Base-by-base conservation (phyloP, 495 filamentous ascomycete species). In the Hypoxylon lenormandii region DNA sequence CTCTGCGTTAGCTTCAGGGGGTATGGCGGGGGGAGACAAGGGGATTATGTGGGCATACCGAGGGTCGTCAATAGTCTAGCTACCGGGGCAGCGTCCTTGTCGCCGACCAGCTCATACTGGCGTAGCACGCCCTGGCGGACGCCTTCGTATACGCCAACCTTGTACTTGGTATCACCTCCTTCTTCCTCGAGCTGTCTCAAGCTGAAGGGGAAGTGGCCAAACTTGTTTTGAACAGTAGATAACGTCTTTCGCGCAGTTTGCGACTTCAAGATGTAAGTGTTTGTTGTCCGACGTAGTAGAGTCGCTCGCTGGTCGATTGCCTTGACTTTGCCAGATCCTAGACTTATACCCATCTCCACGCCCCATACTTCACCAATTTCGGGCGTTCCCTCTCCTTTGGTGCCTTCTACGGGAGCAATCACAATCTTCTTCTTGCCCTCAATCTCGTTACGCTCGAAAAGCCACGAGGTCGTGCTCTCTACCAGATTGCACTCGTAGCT, bases 341-440 rank as follows among this genome's bases (percentile, higher is more conserved):
- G 80, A 79, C 91, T 94, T 69, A 98, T 87, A 72, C 94, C 93
- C 74, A 97, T 86, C 84, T 98, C 95, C 33, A 98, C 92, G 78
- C 95, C 95, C 95, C 95, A 98, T 68, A 95, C 94, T 75, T 98
- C 95, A 66, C 92, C 92, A 52, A 97, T 84, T 70, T 96, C 95
- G 38, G 95, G 92, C 42, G 87, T 75, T 68, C 95, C 95, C 73
- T 98, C 95, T 49, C 93, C 93, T 81, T 95, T 96, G 73, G 91
- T 88, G 55, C 86, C 87, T 74, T 96, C 91, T 53, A 90, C 90
- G 28, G 96, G 93, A 16, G 91, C 84, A 22, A 98, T 81, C 53
- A 98, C 95, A 76, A 98, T 96, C 88, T 97, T 97, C 89, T 98
- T 98, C 83, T 91, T 91, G 60, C 90, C 91, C 82, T 98, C 95